A percentile compares a stretch with the other conserved stretches of the same genome.
phyloP scores from a whole-genome alignment of 1,284 basidiomycete genomes.

The Rhizopogon parksii region DNA sequence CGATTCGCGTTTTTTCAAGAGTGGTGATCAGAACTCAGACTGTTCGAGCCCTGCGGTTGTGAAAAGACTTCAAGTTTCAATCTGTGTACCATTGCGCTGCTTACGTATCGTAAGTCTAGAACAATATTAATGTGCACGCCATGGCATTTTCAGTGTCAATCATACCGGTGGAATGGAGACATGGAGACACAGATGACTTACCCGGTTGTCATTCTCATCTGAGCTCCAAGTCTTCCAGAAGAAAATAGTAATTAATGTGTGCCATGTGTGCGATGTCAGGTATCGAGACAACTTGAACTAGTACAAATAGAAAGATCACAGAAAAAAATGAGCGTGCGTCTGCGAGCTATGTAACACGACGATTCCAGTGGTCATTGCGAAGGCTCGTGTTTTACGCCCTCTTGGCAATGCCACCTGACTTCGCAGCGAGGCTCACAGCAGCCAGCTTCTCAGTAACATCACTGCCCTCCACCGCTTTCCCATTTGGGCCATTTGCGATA shows the following conservation, averaged over 20 bases:
- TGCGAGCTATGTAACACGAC: not conserved
- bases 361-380: not conserved
- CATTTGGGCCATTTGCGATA: conserved; percentile 12
- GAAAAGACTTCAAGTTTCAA: too few relatives aligned
- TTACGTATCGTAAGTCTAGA: too few relatives aligned
- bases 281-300: not conserved
- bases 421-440: conserved; percentile 24
- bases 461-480: conserved; percentile 14
- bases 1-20: not conserved
- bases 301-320: conserved; percentile 1
- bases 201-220: conserved; percentile 10
- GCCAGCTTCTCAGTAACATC: conserved; percentile 24
- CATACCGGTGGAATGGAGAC: too few relatives aligned
- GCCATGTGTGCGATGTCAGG: not conserved
- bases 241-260: not conserved
- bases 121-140: too few relatives aligned
- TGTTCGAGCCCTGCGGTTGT: too few relatives aligned
- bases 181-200: too few relatives aligned
- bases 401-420: conserved; percentile 20
- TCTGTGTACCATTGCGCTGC: too few relatives aligned
- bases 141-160: too few relatives aligned
- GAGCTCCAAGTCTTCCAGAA: not conserved
- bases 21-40: too few relatives aligned
- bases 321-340: not conserved
- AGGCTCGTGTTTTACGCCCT: conserved; percentile 10